phyloP scores from a whole-genome alignment of 257 asterid genomes.

The Solanum appendiculatum region DNA sequence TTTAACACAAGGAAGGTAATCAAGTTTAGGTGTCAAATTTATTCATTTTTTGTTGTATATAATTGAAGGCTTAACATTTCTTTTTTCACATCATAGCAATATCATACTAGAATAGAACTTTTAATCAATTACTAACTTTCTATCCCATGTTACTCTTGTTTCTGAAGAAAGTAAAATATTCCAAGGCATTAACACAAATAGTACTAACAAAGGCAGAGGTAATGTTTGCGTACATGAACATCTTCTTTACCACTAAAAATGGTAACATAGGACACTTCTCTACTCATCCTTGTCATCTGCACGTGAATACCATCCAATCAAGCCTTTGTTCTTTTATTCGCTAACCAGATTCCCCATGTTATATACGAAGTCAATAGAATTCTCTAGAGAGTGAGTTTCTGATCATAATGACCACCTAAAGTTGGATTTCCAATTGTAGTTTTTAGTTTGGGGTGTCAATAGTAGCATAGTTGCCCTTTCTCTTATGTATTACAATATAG shows the following conservation, averaged over 20 bases:
- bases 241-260: background rate
- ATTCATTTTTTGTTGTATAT: conserved; percentile 22
- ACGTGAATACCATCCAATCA: no score
- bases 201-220: background rate
- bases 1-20: background rate
- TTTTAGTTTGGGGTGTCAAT: no score
- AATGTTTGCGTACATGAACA: background rate
- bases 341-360: no score
- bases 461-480: no score
- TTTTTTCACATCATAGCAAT: background rate
- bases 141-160: background rate
- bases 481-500: no score
- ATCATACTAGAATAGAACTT: background rate
- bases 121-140: background rate
- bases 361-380: no score
- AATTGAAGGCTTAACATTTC: no score
- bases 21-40: conserved; percentile 1
- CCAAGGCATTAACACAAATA: background rate
- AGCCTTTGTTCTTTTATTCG: no score
- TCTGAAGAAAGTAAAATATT: background rate
- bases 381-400: no score
- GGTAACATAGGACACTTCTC: background rate
- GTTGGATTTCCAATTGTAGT: no score
- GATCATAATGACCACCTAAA: no score
- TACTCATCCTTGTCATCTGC: background rate